These are phyloP conservation scores for Ceratobasidium sp. DNA, from an alignment of 1,284 basidiomycete genomes.

Conservation along the genomic window DNA sequence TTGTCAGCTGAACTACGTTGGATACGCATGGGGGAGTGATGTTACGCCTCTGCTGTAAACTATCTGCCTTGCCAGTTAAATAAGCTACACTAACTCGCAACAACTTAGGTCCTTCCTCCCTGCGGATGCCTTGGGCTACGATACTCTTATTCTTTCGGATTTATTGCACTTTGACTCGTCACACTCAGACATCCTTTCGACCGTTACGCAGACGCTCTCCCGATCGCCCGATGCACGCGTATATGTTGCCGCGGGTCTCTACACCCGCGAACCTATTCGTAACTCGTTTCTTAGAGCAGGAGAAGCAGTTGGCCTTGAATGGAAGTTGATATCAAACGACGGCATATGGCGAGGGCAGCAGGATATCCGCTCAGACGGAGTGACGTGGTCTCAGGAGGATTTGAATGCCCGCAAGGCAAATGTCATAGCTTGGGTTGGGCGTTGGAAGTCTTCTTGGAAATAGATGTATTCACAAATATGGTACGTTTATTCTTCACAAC, in stretches of 20 bases:
- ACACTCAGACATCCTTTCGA: conserved; percentile 69
- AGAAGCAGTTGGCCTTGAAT: conserved; percentile 61
- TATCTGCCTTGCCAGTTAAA: neutral
- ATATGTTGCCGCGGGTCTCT: conserved; percentile 74
- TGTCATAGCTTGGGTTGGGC: conserved; percentile 52
- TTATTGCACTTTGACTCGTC: conserved; percentile 75
- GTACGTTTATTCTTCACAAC: too few species aligned
- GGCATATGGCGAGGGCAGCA: conserved; percentile 49
- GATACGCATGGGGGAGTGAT: conserved; percentile 76
- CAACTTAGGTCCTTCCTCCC: conserved; percentile 44
- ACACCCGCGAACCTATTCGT: conserved; percentile 69
- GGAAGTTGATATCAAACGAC: conserved; percentile 60
- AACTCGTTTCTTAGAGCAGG: conserved; percentile 66
- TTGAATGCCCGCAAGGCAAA: conserved; percentile 51
- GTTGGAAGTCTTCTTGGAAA: conserved; percentile 46
- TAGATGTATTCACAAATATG: neutral
- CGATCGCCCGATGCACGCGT: conserved; percentile 61
- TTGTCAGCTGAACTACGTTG: conserved; percentile 63
- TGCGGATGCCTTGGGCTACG: conserved; percentile 60
- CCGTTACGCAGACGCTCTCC: conserved; percentile 66
- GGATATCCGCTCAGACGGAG: conserved; percentile 37
- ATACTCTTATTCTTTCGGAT: conserved; percentile 75
- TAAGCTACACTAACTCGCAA: neutral
- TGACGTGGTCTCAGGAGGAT: conserved; percentile 46
- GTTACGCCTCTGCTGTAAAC: conserved; percentile 65